Evolutionary conservation across 2,329 filamentous ascomycete species (phyloP).

Genomic region (Fusarium sp.): DNA sequence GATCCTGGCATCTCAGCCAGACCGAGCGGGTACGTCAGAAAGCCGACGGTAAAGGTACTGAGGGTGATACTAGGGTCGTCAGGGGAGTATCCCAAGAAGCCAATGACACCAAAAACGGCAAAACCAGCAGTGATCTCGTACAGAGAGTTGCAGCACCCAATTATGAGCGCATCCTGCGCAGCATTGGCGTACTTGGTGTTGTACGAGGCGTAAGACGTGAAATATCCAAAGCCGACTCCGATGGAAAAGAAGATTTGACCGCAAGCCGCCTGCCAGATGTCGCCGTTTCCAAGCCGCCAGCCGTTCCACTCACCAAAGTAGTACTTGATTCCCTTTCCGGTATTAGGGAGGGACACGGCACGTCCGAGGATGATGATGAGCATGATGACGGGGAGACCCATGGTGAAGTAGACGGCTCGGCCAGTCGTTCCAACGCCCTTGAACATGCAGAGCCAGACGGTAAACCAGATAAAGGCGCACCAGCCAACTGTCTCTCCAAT

Average conservation of each 20-base stretch:
- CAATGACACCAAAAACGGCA: constrained; percentile 63
- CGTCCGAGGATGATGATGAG: constrained; percentile 64
- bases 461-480: constrained; percentile 66
- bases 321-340: constrained; percentile 59
- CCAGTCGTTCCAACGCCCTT: constrained; percentile 66
- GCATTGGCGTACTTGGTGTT: constrained; percentile 63
- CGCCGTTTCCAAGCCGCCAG: constrained; percentile 50
- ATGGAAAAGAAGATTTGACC: constrained; percentile 57
- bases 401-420: constrained; percentile 67
- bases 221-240: constrained; percentile 67
- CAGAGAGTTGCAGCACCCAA: constrained; percentile 64
- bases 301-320: constrained; percentile 54
- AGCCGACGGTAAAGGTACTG: constrained; percentile 63
- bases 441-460: constrained; percentile 68
- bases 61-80: too few species aligned
- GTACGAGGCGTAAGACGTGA: constrained; percentile 66
- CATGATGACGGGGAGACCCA: constrained; percentile 65
- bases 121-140: constrained; percentile 62
- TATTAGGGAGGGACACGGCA: constrained; percentile 62
- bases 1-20: constrained; percentile 65
- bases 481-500: constrained; percentile 65
- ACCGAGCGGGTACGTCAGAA: constrained; percentile 64
- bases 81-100: constrained; percentile 50
- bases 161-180: constrained; percentile 65
- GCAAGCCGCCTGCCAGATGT: constrained; percentile 63